These are phyloP conservation scores for Zygoascus ofunaensis DNA, from an alignment of 805 yeast species.

Conservation along the genomic window DNA sequence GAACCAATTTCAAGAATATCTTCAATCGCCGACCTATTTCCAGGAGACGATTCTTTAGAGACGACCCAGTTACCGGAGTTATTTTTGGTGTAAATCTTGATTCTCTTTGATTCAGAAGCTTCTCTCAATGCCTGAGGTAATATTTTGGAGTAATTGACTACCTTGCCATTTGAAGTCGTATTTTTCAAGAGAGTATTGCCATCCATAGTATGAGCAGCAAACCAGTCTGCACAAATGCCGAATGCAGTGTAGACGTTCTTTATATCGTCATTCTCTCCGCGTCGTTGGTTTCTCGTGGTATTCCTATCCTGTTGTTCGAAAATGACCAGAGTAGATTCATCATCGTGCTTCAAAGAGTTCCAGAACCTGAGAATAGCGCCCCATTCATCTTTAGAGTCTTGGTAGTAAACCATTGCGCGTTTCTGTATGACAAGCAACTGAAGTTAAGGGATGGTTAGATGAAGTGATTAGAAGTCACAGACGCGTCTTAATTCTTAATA, in stretches of 20 bases:
- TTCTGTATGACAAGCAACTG: no score
- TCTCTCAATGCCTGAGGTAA: background rate
- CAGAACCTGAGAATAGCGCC: constrained; percentile 25
- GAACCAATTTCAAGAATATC: constrained; percentile 44
- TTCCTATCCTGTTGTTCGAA: constrained; percentile 43
- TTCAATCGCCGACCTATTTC: constrained; percentile 72
- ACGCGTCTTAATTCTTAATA: no score
- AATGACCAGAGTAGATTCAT: constrained; percentile 41
- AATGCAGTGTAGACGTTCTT: background rate
- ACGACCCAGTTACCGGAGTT: constrained; percentile 42
- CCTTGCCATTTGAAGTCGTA: background rate
- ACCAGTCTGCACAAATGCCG: constrained; percentile 1
- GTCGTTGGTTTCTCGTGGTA: background rate
- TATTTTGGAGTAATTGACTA: background rate
- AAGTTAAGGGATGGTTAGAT: no score
- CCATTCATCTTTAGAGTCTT: constrained; percentile 40
- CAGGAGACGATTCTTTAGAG: constrained; percentile 71
- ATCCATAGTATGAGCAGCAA: constrained; percentile 2
- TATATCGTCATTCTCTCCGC: background rate
- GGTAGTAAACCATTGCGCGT: constrained; percentile 27
- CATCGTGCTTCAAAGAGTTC: constrained; percentile 17
- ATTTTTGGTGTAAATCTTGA: constrained; percentile 58
- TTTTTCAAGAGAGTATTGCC: background rate
- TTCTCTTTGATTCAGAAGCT: constrained; percentile 33
- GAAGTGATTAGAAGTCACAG: background rate